Evolutionary conservation across 257 asterid genomes (phyloP).

Genomic region (Solanum bulbocastanum): DNA sequence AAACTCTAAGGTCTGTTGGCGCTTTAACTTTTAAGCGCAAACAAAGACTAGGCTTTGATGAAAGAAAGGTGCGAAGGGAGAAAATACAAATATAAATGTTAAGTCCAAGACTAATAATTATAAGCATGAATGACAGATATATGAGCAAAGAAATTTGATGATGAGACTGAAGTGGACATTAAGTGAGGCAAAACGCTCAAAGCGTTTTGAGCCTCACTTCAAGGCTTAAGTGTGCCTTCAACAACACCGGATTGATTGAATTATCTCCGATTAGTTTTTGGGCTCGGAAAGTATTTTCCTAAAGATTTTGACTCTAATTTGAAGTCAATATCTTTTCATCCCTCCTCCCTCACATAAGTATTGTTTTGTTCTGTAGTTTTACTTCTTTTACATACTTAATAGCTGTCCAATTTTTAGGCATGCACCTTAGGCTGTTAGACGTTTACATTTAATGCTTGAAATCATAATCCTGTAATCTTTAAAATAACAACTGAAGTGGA

Average conservation of each 20-base stretch:
- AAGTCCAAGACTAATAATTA: not conserved
- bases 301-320: not conserved
- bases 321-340: not conserved
- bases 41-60: not conserved
- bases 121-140: not conserved
- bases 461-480: not conserved
- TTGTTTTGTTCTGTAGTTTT: not conserved
- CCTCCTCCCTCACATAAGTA: not conserved
- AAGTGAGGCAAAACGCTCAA: not conserved
- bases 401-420: not conserved
- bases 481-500: not conserved
- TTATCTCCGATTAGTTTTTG: not conserved
- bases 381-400: not conserved
- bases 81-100: not conserved
- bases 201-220: not conserved
- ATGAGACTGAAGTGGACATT: not conserved
- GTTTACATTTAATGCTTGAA: not conserved
- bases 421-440: not conserved
- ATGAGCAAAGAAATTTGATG: not conserved
- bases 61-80: not conserved
- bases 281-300: not conserved
- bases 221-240: not conserved
- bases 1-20: not conserved
- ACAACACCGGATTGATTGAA: not conserved
- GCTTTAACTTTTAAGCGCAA: not conserved